Conservation (phyloP, 2,329 filamentous ascomycete species). For the Sclerotinia nivalis region DNA sequence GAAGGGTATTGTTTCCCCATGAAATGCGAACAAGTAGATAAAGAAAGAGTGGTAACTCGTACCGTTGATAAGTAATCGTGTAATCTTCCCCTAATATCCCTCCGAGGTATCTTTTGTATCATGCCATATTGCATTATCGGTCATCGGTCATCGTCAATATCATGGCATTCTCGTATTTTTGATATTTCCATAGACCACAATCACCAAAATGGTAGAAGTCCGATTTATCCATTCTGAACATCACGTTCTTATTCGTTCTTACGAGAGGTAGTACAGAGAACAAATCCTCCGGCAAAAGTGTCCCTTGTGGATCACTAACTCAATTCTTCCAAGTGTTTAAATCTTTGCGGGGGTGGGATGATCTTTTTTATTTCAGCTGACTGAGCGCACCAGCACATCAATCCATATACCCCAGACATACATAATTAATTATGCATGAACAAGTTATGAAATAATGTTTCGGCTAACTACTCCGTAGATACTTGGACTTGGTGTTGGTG, state of each 20-base stretch:
- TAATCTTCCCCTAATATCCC: too few species aligned
- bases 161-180: too few species aligned
- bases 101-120: too few species aligned
- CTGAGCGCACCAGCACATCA: not conserved
- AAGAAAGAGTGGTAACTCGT: too few species aligned
- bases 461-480: too few species aligned
- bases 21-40: too few species aligned
- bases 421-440: not conserved
- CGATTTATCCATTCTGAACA: not conserved
- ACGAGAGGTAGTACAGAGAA: not conserved
- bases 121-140: too few species aligned
- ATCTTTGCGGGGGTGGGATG: not conserved
- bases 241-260: not conserved
- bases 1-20: not conserved
- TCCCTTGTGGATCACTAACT: not conserved
- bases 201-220: not conserved
- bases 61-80: too few species aligned
- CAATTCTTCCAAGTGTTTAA: not conserved
- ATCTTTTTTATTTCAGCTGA: slow-evolving; percentile 2
- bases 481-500: too few species aligned
- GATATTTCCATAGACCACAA: not conserved
- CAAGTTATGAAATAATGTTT: too few species aligned
- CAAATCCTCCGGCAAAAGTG: not conserved
- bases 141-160: too few species aligned
- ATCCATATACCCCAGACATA: not conserved